Conservation (phyloP, 1,284 basidiomycete genomes). For the Sphagnurus paluster region DNA sequence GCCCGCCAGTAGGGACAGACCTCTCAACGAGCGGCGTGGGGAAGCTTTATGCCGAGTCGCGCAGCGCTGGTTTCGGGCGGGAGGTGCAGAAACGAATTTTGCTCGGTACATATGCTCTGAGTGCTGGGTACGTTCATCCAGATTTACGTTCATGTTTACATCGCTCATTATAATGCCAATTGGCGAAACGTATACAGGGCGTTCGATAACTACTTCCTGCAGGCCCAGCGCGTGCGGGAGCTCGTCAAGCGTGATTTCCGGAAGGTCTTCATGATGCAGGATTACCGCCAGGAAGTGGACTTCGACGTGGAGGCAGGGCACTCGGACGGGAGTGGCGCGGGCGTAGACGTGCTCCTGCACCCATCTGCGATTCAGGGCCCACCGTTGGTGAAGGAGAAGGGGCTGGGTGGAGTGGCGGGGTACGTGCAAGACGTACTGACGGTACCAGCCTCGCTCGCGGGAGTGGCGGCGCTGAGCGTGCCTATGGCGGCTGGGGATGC, state of each 20-base stretch:
- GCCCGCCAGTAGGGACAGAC: slow-evolving; percentile 42
- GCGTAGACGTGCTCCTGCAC: slow-evolving; percentile 82
- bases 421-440: slow-evolving; percentile 95
- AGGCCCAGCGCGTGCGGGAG: slow-evolving; percentile 82
- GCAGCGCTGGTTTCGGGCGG: slow-evolving; percentile 72
- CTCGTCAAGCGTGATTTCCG: slow-evolving; percentile 78
- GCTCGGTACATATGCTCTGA: slow-evolving; percentile 91
- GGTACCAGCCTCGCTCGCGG: slow-evolving; percentile 89
- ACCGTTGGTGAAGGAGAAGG: slow-evolving; percentile 47
- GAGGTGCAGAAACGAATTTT: slow-evolving; percentile 90
- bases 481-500: slow-evolving; percentile 53
- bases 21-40: slow-evolving; percentile 38
- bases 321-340: slow-evolving; percentile 38
- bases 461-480: slow-evolving; percentile 81
- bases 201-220: slow-evolving; percentile 95
- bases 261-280: slow-evolving; percentile 59
- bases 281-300: slow-evolving; percentile 37
- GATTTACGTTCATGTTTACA: not conserved
- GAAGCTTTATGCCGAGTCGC: slow-evolving; percentile 56
- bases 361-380: slow-evolving; percentile 84
- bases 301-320: slow-evolving; percentile 4
- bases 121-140: slow-evolving; percentile 88
- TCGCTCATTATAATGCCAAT: slow-evolving; percentile 2
- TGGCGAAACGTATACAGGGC: slow-evolving; percentile 52
- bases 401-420: slow-evolving; percentile 38